Evolutionary conservation across 129 eudicot species (phyloP).

Genomic region (Chrysanthemum seticuspe): DNA sequence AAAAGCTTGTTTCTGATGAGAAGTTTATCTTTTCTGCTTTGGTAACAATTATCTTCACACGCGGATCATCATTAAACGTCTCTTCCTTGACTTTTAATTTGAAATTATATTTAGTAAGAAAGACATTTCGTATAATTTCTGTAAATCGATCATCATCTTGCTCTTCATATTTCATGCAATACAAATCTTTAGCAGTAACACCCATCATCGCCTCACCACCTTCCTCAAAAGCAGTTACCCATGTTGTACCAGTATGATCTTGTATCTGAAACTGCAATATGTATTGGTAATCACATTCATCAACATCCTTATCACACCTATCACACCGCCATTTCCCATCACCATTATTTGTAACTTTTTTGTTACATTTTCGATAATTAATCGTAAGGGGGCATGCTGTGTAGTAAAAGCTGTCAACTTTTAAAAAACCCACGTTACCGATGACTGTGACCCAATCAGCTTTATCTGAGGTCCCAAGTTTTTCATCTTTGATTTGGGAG

Average conservation of each 20-base stretch:
- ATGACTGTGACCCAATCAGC: conserved; percentile 75
- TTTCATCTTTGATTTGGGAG: conserved; percentile 90
- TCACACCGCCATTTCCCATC: conserved; percentile 95
- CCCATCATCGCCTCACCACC: conserved; percentile 72
- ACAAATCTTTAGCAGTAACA: conserved; percentile 69
- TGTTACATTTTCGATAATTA: conserved; percentile 70
- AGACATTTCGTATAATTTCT: conserved; percentile 44
- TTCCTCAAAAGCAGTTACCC: conserved; percentile 93
- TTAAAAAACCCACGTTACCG: conserved; percentile 46
- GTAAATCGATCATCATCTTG: conserved; percentile 66
- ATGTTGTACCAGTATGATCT: conserved; percentile 79
- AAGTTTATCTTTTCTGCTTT: conserved; percentile 60
- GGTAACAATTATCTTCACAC: conserved; percentile 69
- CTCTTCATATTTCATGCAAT: conserved; percentile 55
- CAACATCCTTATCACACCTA: conserved; percentile 64
- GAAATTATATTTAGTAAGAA: conserved; percentile 41
- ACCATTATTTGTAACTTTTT: conserved; percentile 79
- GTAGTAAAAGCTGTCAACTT: conserved; percentile 66
- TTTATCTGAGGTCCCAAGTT: conserved; percentile 79
- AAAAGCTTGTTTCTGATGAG: conserved; percentile 48
- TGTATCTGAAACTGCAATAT: conserved; percentile 77
- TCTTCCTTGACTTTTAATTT: conserved; percentile 93
- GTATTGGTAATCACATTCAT: conserved; percentile 76
- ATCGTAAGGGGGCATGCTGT: conserved; percentile 72
- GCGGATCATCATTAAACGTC: conserved; percentile 67